Conservation (phyloP, 129 eudicot genomes). For the Saposhnikovia divaricata region DNA sequence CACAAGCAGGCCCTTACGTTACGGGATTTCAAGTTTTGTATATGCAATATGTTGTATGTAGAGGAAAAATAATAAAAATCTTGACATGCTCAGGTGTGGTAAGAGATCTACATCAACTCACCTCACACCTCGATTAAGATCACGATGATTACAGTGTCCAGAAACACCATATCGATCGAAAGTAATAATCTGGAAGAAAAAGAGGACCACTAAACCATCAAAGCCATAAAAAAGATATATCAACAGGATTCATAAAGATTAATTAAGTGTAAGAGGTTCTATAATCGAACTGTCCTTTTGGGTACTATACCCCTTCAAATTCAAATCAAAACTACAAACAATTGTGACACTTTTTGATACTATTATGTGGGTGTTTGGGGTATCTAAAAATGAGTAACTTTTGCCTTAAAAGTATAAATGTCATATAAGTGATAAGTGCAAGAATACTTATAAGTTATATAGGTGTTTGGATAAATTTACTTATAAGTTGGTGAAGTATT, state of each 20-base stretch:
- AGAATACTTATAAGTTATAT: no score
- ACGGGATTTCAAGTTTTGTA: not conserved
- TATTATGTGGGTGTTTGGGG: not conserved
- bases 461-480: no score
- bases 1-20: not conserved
- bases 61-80: not conserved
- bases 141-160: constrained; percentile 89
- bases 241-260: not conserved
- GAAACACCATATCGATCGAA: constrained; percentile 87
- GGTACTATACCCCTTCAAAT: not conserved
- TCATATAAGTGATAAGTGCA: no score
- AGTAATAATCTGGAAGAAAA: constrained; percentile 52
- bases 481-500: no score
- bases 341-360: not conserved
- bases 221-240: not conserved
- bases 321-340: not conserved
- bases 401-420: no score
- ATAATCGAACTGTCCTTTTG: not conserved
- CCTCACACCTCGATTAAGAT: constrained; percentile 71
- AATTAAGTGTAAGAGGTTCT: not conserved
- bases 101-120: constrained; percentile 21
- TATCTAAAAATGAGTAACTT: no score
- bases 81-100: not conserved
- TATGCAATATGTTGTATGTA: not conserved
- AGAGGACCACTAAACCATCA: not conserved